Conservation (phyloP, 495 filamentous ascomycete genomes). For the Penicillium verhagenii region DNA sequence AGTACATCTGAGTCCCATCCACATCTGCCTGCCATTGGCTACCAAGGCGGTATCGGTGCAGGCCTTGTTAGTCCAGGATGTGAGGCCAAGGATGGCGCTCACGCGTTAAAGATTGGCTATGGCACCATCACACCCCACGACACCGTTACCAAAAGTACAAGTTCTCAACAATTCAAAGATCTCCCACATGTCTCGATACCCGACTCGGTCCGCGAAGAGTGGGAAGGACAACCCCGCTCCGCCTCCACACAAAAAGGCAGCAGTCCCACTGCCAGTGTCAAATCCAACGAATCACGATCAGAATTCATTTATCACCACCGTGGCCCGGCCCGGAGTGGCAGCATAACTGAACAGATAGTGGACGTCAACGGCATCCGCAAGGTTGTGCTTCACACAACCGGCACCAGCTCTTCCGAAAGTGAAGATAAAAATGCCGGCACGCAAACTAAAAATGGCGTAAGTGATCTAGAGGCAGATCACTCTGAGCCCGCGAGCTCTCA, state of each 20-base stretch:
- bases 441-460: conserved; percentile 10
- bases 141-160: conserved; percentile 24
- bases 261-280: conserved; percentile 35
- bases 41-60: conserved; percentile 51
- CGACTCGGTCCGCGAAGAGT: conserved; percentile 39
- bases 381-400: conserved; percentile 74
- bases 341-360: conserved; percentile 84
- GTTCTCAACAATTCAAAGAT: conserved; percentile 26
- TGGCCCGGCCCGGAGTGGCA: conserved; percentile 71
- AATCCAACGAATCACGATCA: conserved; percentile 37
- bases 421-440: conserved; percentile 19
- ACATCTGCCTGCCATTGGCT: conserved; percentile 21
- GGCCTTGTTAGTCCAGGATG: conserved; percentile 51
- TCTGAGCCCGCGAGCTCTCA: conserved; percentile 4
- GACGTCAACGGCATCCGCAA: conserved; percentile 82
- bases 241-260: conserved; percentile 17
- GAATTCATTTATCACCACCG: conserved; percentile 39
- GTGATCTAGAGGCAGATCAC: conserved; percentile 1
- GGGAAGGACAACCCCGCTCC: conserved; percentile 24
- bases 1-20: conserved; percentile 27
- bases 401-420: conserved; percentile 46
- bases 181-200: conserved; percentile 35
- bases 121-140: conserved; percentile 46
- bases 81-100: conserved; percentile 66
- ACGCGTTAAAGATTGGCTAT: conserved; percentile 64